phyloP scores from a whole-genome alignment of 352 stramenopile species.

The Aphanomyces cochlioides region DNA sequence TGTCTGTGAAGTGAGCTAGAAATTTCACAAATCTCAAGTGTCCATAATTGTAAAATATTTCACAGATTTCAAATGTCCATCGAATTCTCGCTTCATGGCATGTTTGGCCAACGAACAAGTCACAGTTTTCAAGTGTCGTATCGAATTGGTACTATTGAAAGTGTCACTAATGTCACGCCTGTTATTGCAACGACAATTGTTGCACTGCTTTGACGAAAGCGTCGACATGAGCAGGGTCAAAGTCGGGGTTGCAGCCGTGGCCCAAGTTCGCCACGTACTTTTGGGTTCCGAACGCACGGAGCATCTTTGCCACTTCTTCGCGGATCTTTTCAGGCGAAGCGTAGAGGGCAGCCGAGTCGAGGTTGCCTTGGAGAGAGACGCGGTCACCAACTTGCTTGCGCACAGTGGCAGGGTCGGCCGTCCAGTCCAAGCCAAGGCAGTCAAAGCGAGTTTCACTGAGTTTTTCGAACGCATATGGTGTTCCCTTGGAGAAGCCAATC shows the following conservation, averaged over 20 bases:
- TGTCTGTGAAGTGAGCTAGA: constrained; percentile 24
- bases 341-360: constrained; percentile 89
- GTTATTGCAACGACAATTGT: constrained; percentile 88
- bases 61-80: too few species aligned
- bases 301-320: constrained; percentile 88
- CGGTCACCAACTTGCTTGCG: constrained; percentile 70
- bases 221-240: constrained; percentile 91
- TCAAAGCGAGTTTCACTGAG: constrained; percentile 88
- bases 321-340: constrained; percentile 81
- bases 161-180: background rate
- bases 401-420: constrained; percentile 87
- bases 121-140: too few species aligned
- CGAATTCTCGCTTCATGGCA: too few species aligned
- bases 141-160: too few species aligned
- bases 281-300: constrained; percentile 92
- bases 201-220: constrained; percentile 96
- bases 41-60: too few species aligned
- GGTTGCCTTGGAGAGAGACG: constrained; percentile 89
- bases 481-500: constrained; percentile 84
- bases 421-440: constrained; percentile 92
- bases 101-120: too few species aligned
- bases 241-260: constrained; percentile 95
- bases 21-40: constrained; percentile 23
- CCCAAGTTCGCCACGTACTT: constrained; percentile 97
- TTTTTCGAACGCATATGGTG: constrained; percentile 69